A percentile compares a stretch with the other conserved stretches of the same genome.
These are phyloP conservation scores for Nymphaea thermarum DNA, from an alignment of 164 flowering plant genomes.

Conservation along the genomic window DNA sequence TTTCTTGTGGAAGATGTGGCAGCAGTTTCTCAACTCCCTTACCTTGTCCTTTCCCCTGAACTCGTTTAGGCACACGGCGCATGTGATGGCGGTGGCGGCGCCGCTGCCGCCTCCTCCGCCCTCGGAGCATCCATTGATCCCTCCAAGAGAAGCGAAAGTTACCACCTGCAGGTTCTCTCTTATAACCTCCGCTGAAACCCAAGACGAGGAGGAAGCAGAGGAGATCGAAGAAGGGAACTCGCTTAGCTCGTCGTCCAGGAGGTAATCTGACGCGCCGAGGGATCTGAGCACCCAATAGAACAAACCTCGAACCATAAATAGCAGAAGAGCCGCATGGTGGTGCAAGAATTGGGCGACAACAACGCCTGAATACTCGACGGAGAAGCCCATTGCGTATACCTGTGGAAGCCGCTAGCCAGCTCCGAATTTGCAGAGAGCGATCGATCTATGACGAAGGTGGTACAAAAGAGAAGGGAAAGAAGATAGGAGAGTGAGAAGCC, in stretches of 20 bases:
- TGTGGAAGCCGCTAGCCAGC: neutral
- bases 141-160: conserved; percentile 4
- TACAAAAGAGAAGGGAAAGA: conserved; percentile 3
- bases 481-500: neutral
- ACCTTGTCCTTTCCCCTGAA: conserved; percentile 28
- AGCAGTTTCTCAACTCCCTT: conserved; percentile 39
- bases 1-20: conserved; percentile 50
- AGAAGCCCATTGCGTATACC: conserved; percentile 19
- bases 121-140: conserved; percentile 6
- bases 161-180: conserved; percentile 17
- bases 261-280: conserved; percentile 2
- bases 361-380: conserved; percentile 23
- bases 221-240: conserved; percentile 1
- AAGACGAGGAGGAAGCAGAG: neutral
- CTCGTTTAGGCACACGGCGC: conserved; percentile 54
- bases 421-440: conserved; percentile 7
- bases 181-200: conserved; percentile 16
- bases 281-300: conserved; percentile 17
- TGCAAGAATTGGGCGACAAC: conserved; percentile 17
- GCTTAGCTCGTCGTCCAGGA: neutral
- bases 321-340: conserved; percentile 21
- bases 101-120: neutral
- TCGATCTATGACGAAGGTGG: neutral
- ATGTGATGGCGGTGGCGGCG: conserved; percentile 16
- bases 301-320: conserved; percentile 28